Conservation (phyloP, 306 rosid genomes). For the Pueraria montana region DNA sequence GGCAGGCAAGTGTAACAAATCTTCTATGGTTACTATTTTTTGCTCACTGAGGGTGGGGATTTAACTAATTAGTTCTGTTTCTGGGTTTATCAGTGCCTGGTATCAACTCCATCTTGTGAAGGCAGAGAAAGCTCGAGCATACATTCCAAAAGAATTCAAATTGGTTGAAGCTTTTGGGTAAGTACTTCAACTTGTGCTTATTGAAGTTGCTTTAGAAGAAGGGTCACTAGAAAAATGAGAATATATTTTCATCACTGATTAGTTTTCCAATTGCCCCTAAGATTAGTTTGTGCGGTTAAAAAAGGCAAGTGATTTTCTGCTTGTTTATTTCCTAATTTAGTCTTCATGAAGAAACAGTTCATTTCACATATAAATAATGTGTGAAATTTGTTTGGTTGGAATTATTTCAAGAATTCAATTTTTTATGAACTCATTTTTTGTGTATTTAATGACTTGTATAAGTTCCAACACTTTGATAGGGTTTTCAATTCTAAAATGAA, state of each 20-base stretch:
- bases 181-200: slow-evolving; percentile 38
- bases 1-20: slow-evolving; percentile 65
- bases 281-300: background rate
- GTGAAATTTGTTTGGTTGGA: background rate
- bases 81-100: slow-evolving; percentile 69
- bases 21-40: background rate
- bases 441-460: background rate
- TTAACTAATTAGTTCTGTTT: background rate
- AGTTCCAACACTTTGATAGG: background rate
- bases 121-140: slow-evolving; percentile 78
- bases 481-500: background rate
- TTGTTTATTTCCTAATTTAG: background rate
- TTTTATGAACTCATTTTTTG: too few species aligned
- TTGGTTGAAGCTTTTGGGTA: slow-evolving; percentile 96
- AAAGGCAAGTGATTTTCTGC: background rate
- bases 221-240: slow-evolving; percentile 16
- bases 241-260: background rate
- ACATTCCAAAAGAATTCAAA: slow-evolving; percentile 87
- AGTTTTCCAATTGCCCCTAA: background rate
- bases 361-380: background rate
- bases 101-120: slow-evolving; percentile 95
- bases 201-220: background rate
- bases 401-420: background rate
- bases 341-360: background rate
- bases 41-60: background rate